Conservation (phyloP, 164 flowering plant species). For the Chloranthus sessilifolius region DNA sequence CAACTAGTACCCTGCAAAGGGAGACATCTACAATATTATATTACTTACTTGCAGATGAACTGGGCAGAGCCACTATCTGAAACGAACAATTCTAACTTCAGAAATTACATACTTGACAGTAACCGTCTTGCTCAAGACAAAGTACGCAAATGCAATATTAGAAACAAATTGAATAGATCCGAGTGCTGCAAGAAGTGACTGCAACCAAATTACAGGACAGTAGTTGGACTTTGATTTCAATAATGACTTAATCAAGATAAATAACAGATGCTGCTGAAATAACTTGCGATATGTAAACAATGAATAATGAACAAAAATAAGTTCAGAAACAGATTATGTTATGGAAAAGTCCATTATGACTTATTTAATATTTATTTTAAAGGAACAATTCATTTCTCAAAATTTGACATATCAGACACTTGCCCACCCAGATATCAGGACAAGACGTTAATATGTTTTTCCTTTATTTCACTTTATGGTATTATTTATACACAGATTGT, state of each 20-base stretch:
- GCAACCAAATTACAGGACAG: conserved; percentile 17
- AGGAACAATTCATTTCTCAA: no score
- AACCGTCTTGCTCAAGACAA: conserved; percentile 80
- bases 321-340: neutral
- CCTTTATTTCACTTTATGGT: no score
- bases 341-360: no score
- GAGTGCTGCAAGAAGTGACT: conserved; percentile 98
- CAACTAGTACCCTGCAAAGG: conserved; percentile 69
- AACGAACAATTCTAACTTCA: conserved; percentile 2
- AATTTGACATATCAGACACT: no score
- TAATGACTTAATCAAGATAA: neutral
- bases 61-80: neutral
- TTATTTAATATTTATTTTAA: no score
- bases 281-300: no score
- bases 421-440: no score
- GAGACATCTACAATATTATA: neutral
- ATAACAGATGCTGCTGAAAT: neutral
- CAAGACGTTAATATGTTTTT: no score
- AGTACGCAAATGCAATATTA: conserved; percentile 91
- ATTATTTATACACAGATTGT: no score
- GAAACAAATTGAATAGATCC: conserved; percentile 96
- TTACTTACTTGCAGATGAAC: neutral
- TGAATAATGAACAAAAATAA: neutral
- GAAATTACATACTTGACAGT: conserved; percentile 66
- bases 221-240: no score